Evolutionary conservation across 2,329 filamentous ascomycete genomes (phyloP), one percentile per base, ranked within the genome.

Genomic region (Xylaria digitata): DNA sequence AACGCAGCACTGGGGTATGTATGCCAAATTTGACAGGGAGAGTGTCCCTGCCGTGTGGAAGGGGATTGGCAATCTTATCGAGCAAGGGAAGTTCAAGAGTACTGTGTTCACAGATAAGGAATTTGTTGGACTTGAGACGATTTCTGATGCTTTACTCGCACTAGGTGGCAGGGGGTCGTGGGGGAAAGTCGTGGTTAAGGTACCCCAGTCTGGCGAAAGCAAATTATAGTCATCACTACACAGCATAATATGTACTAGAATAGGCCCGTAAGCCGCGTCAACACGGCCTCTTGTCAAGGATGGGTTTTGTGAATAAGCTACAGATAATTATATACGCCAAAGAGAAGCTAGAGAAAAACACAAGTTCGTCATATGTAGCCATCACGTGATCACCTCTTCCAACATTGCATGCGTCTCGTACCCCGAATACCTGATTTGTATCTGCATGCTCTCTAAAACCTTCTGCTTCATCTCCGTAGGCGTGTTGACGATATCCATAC

Each of bases 121-220:
- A 74, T 97, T 94, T 80, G 88, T 92, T 15, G 95, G 95, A 0
- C 80, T 98, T 61, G 93, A 97, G 74, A 90, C 85, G 65, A 86
- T 97, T 32, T 90, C 91, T 0, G 87, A 87, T 67, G 94, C 94
- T 0, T 79, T 98, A 74, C 84, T 90, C 74, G 92, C 92, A 2
- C 80, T 98, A 62, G 94, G 93, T 1, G 88, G 88, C 0, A 85
- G 95, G 66, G 92, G 91, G 57, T 97, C 94, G 1, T 98, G 95
- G 95, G 95, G 95, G 0, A 98, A 98, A 85, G 95, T 98, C 0
- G 93, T 97, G 1, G 90, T 97, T 21, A 93, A 93, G 80, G 84
- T 98, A 48, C 89, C 91, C 1, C 92, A 94, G 73, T 84, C 88
- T 50, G 85, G 83, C 6, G 82, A 84, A 69, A 87, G 84, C 73